Evolutionary conservation across 2,329 filamentous ascomycete species (phyloP).

Genomic region (Neurospora sp.): DNA sequence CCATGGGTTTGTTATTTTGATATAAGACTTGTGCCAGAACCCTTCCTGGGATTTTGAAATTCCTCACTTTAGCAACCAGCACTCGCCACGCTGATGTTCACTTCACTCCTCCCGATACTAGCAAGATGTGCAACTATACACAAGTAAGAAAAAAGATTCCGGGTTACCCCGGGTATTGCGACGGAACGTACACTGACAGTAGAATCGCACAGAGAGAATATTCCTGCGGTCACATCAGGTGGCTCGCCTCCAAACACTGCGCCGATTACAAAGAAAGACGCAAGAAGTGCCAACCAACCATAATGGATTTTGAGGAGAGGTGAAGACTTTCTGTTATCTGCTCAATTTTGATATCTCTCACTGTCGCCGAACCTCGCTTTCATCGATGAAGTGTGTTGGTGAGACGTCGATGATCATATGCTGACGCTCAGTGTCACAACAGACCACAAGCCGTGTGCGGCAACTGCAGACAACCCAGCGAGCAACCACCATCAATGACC

Average conservation of each 20-base stretch:
- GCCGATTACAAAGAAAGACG: neutral
- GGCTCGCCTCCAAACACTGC: slow-evolving; percentile 2
- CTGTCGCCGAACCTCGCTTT: neutral
- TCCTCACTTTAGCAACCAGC: neutral
- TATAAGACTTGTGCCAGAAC: neutral
- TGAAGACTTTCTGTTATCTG: neutral
- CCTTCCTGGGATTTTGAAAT: neutral
- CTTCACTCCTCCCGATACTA: neutral
- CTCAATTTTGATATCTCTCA: neutral
- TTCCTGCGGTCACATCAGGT: slow-evolving; percentile 3
- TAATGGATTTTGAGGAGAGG: slow-evolving; percentile 4
- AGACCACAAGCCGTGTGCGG: neutral
- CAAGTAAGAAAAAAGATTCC: neutral
- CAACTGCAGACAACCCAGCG: neutral
- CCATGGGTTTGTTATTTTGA: neutral
- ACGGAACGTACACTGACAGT: neutral
- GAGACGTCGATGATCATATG: neutral
- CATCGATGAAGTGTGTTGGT: neutral
- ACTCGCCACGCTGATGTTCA: neutral
- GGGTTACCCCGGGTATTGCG: neutral
- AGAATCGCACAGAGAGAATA: neutral
- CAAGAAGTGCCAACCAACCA: neutral
- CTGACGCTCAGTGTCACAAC: neutral
- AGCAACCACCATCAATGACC: neutral
- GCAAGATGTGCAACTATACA: neutral